Conservation (phyloP, 2,329 filamentous ascomycete species). For the Basipetospora chlamydospora region DNA sequence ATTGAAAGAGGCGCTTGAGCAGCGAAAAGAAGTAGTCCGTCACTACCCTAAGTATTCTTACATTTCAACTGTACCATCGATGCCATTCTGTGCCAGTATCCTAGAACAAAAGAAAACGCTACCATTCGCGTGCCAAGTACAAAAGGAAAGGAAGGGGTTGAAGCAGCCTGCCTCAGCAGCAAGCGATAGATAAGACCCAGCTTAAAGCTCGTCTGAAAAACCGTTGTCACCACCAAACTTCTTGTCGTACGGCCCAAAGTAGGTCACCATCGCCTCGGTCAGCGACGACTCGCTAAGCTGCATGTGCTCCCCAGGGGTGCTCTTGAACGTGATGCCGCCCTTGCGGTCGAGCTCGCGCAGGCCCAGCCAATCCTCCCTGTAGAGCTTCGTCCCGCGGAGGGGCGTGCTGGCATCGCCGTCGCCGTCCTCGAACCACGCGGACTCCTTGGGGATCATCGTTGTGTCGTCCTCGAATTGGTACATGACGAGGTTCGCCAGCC, state of each 20-base stretch:
- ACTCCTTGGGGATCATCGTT: conserved; percentile 81
- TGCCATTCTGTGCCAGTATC: too few relatives aligned
- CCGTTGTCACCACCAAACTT: conserved; percentile 14
- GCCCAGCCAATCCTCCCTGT: conserved; percentile 88
- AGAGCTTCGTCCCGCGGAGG: conserved; percentile 56
- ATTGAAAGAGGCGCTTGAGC: too few relatives aligned
- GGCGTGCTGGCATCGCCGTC: conserved; percentile 54
- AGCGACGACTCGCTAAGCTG: conserved; percentile 52
- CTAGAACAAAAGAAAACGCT: too few relatives aligned
- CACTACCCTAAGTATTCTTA: too few relatives aligned
- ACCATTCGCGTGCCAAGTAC: too few relatives aligned
- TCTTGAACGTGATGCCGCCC: conserved; percentile 63
- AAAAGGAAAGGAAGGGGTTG: too few relatives aligned
- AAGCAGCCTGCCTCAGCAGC: too few relatives aligned
- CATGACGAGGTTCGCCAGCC: conserved; percentile 69
- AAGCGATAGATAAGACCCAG: background rate
- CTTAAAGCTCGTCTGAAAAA: background rate
- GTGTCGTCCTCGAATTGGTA: conserved; percentile 78
- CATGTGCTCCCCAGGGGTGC: conserved; percentile 71
- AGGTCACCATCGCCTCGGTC: conserved; percentile 49
- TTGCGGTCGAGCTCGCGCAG: conserved; percentile 64
- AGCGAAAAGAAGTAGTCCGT: too few relatives aligned
- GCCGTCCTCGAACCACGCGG: conserved; percentile 79
- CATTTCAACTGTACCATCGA: too few relatives aligned
- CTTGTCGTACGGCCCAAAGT: conserved; percentile 41